Conservation (phyloP, 1,284 basidiomycete genomes). For the Puccinia horiana region DNA sequence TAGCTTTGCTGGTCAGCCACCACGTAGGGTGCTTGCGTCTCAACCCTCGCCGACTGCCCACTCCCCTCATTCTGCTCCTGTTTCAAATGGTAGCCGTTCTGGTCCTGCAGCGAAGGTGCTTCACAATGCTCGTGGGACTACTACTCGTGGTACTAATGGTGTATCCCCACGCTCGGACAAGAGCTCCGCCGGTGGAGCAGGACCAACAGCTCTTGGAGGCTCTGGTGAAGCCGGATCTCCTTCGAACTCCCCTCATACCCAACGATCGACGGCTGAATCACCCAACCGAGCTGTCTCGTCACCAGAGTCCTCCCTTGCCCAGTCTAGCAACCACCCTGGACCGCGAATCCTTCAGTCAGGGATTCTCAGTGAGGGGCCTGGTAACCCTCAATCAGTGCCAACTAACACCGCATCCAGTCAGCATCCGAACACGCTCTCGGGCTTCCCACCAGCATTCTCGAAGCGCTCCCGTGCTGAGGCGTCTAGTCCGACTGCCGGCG, state of each 20-base stretch:
- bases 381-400: background rate
- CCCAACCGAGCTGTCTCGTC: conserved; percentile 23
- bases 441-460: background rate
- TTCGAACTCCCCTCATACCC: conserved; percentile 22
- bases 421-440: background rate
- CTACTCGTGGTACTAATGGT: conserved; percentile 18
- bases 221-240: conserved; percentile 18
- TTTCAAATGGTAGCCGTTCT: conserved; percentile 18
- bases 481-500: conserved; percentile 7
- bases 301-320: background rate
- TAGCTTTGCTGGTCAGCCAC: conserved; percentile 43
- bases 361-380: background rate
- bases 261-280: conserved; percentile 20
- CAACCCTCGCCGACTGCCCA: conserved; percentile 19
- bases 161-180: conserved; percentile 30
- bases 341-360: background rate
- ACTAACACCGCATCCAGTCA: background rate
- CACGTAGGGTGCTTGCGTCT: conserved; percentile 10
- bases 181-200: conserved; percentile 4
- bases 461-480: conserved; percentile 18
- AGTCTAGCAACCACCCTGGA: background rate
- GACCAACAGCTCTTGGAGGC: background rate
- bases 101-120: background rate
- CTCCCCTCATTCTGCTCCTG: conserved; percentile 13
- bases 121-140: background rate